Conservation (phyloP, 2,329 filamentous ascomycete genomes). For the Hymenotorrendiella dingleyae region DNA sequence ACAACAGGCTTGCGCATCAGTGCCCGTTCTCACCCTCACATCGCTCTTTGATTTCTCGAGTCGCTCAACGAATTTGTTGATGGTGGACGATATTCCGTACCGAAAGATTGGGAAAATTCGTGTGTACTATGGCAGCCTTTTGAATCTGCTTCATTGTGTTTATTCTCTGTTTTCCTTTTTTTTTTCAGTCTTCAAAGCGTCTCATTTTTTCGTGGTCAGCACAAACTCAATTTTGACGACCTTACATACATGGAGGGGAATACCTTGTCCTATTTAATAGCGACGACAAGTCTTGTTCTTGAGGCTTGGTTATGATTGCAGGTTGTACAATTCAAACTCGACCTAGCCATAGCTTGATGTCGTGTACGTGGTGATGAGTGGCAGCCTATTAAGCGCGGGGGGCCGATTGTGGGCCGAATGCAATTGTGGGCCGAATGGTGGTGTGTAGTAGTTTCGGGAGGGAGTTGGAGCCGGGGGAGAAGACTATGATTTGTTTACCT, state of each 20-base stretch:
- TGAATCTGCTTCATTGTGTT: conserved; percentile 23
- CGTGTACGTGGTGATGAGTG: conserved; percentile 7
- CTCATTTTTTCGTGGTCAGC: background rate
- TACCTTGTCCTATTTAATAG: conserved; percentile 20
- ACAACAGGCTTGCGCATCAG: conserved; percentile 19
- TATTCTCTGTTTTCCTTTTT: conserved; percentile 17
- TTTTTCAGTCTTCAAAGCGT: conserved; percentile 5
- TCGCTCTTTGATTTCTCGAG: conserved; percentile 12
- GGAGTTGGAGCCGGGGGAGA: background rate
- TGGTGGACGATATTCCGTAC: background rate
- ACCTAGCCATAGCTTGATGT: conserved; percentile 6
- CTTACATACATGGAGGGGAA: conserved; percentile 1
- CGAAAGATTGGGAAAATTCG: conserved; percentile 1
- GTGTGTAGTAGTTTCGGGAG: background rate
- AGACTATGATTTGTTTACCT: background rate
- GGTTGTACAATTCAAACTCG: conserved; percentile 1
- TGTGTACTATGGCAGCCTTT: conserved; percentile 11
- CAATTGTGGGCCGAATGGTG: background rate
- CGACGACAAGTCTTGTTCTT: conserved; percentile 9
- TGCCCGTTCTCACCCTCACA: conserved; percentile 16
- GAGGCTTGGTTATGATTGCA: conserved; percentile 2
- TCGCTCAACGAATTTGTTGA: background rate
- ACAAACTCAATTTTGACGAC: conserved; percentile 3
- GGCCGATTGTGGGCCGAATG: background rate
- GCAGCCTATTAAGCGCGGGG: background rate